phyloP scores from a whole-genome alignment of 1,284 basidiomycete genomes.

The Termitomyces sp. region DNA sequence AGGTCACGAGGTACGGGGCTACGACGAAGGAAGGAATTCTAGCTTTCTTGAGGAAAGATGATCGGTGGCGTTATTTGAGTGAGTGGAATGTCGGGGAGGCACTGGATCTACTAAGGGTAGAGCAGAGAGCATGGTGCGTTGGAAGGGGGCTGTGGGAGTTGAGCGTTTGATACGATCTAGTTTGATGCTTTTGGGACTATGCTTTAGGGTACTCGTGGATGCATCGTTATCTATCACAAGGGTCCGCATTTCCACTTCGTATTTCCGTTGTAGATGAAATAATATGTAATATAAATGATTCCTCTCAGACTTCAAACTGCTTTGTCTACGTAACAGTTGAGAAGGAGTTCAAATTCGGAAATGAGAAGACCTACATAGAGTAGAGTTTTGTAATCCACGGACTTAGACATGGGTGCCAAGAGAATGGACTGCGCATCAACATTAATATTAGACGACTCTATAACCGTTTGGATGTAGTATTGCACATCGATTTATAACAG shows the following conservation, averaged over 20 bases:
- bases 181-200: not conserved
- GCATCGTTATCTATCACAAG: not conserved
- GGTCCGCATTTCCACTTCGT: too few species aligned
- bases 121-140: slow-evolving; percentile 44
- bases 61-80: slow-evolving; percentile 58
- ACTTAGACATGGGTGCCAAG: not conserved
- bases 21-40: slow-evolving; percentile 48
- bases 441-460: too few species aligned
- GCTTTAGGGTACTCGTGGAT: not conserved
- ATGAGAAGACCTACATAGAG: too few species aligned
- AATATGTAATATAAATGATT: too few species aligned
- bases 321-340: too few species aligned
- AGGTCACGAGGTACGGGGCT: slow-evolving; percentile 12
- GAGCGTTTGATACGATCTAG: slow-evolving; percentile 9
- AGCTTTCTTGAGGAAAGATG: slow-evolving; percentile 45
- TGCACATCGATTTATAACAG: too few species aligned
- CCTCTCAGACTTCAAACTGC: too few species aligned
- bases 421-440: too few species aligned
- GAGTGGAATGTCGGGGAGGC: slow-evolving; percentile 60
- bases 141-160: slow-evolving; percentile 34
- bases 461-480: too few species aligned
- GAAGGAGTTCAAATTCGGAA: too few species aligned
- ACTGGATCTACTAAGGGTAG: slow-evolving; percentile 39
- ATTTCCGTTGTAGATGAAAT: not conserved
- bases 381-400: not conserved